Evolutionary conservation across 2,329 filamentous ascomycete species (phyloP).

Genomic region (Talaromyces sp.): DNA sequence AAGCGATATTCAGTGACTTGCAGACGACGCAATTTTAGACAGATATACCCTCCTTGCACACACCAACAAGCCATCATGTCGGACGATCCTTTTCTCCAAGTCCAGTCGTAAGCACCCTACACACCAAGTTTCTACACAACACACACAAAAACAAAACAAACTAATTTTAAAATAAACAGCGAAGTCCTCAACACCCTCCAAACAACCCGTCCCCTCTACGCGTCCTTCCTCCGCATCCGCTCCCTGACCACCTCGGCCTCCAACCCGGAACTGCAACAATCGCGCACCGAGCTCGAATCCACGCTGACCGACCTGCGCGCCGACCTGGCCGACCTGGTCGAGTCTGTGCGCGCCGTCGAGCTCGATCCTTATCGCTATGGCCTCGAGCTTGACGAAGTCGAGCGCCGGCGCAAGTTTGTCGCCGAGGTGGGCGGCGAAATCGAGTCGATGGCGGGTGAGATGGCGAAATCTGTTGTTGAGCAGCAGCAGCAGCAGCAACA

Average conservation of each 20-base stretch:
- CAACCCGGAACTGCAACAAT: slow-evolving; percentile 66
- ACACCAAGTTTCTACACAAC: slow-evolving; percentile 5
- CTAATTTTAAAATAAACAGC: slow-evolving; percentile 43
- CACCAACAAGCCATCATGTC: slow-evolving; percentile 1
- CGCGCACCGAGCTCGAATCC: slow-evolving; percentile 70
- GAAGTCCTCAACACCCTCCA: slow-evolving; percentile 83
- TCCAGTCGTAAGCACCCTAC: slow-evolving; percentile 37
- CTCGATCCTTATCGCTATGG: slow-evolving; percentile 83
- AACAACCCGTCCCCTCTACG: slow-evolving; percentile 78
- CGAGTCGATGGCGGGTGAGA: slow-evolving; percentile 80
- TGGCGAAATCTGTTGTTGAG: slow-evolving; percentile 52
- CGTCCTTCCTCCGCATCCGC: slow-evolving; percentile 92
- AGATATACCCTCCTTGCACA: not conserved
- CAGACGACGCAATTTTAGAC: not conserved
- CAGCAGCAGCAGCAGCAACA: slow-evolving; percentile 33
- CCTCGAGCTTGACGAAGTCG: slow-evolving; percentile 75
- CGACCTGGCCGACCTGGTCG: slow-evolving; percentile 83
- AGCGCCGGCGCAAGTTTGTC: slow-evolving; percentile 73
- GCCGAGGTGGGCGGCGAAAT: slow-evolving; percentile 86
- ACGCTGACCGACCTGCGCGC: slow-evolving; percentile 71
- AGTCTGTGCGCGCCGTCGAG: slow-evolving; percentile 82
- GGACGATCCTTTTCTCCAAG: slow-evolving; percentile 45
- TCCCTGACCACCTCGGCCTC: slow-evolving; percentile 68
- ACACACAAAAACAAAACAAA: not conserved
- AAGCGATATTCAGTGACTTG: not conserved